phyloP scores from a whole-genome alignment of 2,329 filamentous ascomycete species.

The Rachicladosporium sp. region DNA sequence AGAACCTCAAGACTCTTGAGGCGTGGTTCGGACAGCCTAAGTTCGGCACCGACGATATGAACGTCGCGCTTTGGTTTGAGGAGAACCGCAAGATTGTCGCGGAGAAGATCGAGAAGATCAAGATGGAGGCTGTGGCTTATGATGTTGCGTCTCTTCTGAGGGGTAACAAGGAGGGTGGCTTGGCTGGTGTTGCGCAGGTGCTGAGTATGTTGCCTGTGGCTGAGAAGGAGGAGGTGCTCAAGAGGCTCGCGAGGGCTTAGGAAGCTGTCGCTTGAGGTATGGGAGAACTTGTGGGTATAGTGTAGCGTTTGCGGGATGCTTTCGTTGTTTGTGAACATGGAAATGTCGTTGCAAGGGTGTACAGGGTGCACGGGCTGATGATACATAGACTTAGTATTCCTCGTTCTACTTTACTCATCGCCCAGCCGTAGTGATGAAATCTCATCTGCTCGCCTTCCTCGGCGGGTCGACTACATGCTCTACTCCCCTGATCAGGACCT shows the following conservation, averaged over 20 bases:
- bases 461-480: not conserved
- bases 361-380: too few species aligned
- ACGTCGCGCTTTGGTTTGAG: constrained; percentile 91
- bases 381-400: too few species aligned
- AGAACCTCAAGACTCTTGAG: constrained; percentile 61
- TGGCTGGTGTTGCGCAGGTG: constrained; percentile 79
- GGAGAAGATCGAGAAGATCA: constrained; percentile 73
- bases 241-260: constrained; percentile 35
- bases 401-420: too few species aligned
- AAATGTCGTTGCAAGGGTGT: too few species aligned
- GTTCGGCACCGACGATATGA: constrained; percentile 67
- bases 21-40: constrained; percentile 71
- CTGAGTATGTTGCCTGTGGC: constrained; percentile 75
- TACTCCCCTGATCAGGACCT: not conserved
- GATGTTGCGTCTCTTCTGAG: constrained; percentile 59
- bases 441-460: not conserved
- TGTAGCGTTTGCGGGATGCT: not conserved
- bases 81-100: constrained; percentile 75
- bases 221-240: constrained; percentile 75
- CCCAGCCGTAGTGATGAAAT: too few species aligned
- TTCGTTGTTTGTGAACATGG: too few species aligned
- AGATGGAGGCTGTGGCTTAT: constrained; percentile 57
- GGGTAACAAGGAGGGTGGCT: constrained; percentile 53
- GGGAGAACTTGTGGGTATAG: not conserved
- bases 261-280: not conserved